Conservation (phyloP, 495 filamentous ascomycete species). For the Tuber brumale region DNA sequence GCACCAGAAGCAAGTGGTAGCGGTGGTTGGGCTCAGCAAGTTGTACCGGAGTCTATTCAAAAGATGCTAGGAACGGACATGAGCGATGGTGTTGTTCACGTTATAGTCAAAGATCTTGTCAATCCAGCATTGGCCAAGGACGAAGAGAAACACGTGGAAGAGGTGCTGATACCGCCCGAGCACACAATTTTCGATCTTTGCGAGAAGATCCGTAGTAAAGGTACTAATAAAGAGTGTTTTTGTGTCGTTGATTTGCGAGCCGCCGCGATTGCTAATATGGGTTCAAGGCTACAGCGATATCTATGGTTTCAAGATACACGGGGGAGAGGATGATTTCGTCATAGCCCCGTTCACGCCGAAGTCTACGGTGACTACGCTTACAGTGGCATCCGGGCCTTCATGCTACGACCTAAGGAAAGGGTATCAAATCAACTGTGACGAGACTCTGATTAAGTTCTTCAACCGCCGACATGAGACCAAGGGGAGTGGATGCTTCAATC, state of each 20-base stretch:
- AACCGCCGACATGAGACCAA: not conserved
- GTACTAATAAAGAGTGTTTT: not conserved
- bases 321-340: not conserved
- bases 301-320: not conserved
- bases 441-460: constrained; percentile 16
- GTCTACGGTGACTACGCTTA: not conserved
- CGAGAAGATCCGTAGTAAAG: not conserved
- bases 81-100: not conserved
- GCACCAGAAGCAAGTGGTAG: not conserved
- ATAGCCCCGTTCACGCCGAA: not conserved
- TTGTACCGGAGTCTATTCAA: not conserved
- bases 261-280: not conserved
- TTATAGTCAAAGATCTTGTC: constrained; percentile 1
- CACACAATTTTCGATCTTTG: not conserved
- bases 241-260: not conserved
- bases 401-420: not conserved
- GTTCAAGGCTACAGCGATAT: not conserved
- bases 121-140: not conserved
- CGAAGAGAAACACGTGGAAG: not conserved
- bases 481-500: not conserved
- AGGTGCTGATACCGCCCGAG: not conserved
- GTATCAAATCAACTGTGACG: constrained; percentile 9
- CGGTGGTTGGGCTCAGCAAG: not conserved
- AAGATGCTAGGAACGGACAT: not conserved
- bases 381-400: constrained; percentile 6